A percentile compares a stretch with the other conserved stretches of the same genome.
Conservation (phyloP, 441 rosid genomes). For the Omphalea diandra region DNA sequence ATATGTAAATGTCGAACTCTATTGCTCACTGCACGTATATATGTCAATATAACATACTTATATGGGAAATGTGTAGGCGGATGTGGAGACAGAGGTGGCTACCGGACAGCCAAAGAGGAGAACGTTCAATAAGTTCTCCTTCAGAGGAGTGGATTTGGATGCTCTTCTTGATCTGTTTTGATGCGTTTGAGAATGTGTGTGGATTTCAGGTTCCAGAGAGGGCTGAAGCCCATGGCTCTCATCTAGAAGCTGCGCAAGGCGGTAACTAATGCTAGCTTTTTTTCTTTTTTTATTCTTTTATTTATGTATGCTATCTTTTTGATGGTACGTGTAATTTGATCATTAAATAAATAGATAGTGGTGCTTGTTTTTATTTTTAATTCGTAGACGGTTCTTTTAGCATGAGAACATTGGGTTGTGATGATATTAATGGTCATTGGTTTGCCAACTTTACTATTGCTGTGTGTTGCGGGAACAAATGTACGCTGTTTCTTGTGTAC, state of each 20-base stretch:
- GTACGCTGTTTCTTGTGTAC: too few species aligned
- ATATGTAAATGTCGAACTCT: too few species aligned
- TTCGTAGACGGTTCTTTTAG: too few species aligned
- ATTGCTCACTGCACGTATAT: neutral
- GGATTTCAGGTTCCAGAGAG: conserved; percentile 69
- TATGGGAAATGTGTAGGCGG: conserved; percentile 43
- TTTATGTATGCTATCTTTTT: neutral
- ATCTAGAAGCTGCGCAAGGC: conserved; percentile 81
- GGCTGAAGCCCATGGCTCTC: conserved; percentile 80
- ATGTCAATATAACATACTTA: neutral
- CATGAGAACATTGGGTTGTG: too few species aligned
- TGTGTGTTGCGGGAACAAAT: too few species aligned
- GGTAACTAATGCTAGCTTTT: conserved; percentile 33
- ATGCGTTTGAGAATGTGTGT: neutral
- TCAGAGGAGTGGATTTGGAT: conserved; percentile 72
- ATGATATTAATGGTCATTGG: too few species aligned
- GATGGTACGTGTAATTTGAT: neutral
- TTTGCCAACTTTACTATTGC: too few species aligned
- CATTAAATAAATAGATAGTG: too few species aligned
- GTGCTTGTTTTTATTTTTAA: too few species aligned
- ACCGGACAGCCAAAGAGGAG: conserved; percentile 61
- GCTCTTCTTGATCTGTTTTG: conserved; percentile 51
- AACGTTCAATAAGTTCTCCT: conserved; percentile 72
- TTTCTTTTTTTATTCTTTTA: neutral
- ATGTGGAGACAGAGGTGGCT: conserved; percentile 52